Base-by-base conservation (phyloP, 176 grass and related monocot genomes). In the Eragrostis nindensis region DNA sequence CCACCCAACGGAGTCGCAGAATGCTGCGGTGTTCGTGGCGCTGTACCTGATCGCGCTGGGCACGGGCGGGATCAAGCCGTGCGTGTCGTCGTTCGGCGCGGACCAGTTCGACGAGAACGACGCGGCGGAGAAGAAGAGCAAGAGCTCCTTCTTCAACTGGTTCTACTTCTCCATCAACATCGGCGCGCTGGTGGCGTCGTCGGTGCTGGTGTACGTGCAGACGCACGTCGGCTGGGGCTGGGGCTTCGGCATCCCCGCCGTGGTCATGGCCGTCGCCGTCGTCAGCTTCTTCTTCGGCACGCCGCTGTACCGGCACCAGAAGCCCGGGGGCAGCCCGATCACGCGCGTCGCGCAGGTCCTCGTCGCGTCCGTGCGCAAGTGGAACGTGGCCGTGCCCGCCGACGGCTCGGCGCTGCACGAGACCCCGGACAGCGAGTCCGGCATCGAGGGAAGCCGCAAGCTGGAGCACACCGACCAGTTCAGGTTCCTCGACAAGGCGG, bases 141-240 rank as follows among this genome's bases (percentile, higher is more conserved):
- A 97, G 94, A 89, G 80, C 70, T 93, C 91, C 1, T 97, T 97
- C 48, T 97, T 97, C 80, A 97, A 97, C 60, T 97, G 94, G 94
- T 97, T 97, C 74, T 97, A 97, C 82, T 89, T 97, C 83, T 97
- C 94, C 22, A 93, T 97, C 77, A 97, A 97, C 72, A 91, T 97
- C 40, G 94, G 94, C 8, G 94, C 91, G 41, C 82, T 97, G n/a
- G 79, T 97, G 57, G 94, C 94, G 19, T 79, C 88, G 29, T 91
- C 94, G 3, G 91, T 93, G 83, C 82, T 97, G 63, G 91, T 97
- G 15, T 97, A 90, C 76, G 87, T 97, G 75, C 94, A 97, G 91
- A 89, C 83, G n/a, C 89, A 91, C 82, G 86, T 89, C 2, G 94
- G 94, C 52, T 97, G 94, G 94, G 47, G 86, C 6, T 97, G 94